A percentile compares a stretch with the other conserved stretches of the same genome.
phyloP scores from a whole-genome alignment of 192 early-diverging fungal genomes.

The Cladochytrium replicatum region DNA sequence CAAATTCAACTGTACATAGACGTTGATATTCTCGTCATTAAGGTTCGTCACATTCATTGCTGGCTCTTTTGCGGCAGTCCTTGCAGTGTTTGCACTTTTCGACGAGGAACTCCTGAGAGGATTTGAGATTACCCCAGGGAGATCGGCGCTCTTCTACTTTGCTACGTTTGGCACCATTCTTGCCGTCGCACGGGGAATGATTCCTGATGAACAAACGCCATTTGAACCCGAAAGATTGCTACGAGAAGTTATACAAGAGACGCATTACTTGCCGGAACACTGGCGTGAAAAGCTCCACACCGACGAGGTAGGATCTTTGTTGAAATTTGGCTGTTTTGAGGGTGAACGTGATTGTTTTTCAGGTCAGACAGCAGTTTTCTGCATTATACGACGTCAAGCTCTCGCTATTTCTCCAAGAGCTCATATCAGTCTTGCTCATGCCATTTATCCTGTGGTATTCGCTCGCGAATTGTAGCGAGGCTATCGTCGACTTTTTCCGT shows the following conservation, averaged over 20 bases:
- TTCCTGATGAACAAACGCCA: constrained; percentile 68
- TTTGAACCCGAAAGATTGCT: constrained; percentile 74
- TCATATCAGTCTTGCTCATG: constrained; percentile 67
- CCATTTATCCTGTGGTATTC: constrained; percentile 76
- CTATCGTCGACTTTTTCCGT: constrained; percentile 88
- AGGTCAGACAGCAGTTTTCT: constrained; percentile 71
- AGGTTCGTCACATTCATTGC: constrained; percentile 83
- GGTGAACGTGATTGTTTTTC: too few species aligned
- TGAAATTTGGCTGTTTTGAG: too few species aligned
- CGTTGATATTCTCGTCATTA: too few species aligned
- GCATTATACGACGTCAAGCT: constrained; percentile 73
- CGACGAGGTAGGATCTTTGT: constrained; percentile 42
- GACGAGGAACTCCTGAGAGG: constrained; percentile 80
- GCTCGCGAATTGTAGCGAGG: constrained; percentile 60
- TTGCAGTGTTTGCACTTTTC: constrained; percentile 69
- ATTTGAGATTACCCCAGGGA: constrained; percentile 82
- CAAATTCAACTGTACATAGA: too few species aligned
- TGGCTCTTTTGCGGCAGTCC: constrained; percentile 78
- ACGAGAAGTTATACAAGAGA: constrained; percentile 66
- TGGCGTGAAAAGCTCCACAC: constrained; percentile 82
- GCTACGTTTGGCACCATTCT: constrained; percentile 78
- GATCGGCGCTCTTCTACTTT: constrained; percentile 89
- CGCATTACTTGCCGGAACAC: constrained; percentile 79
- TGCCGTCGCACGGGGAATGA: constrained; percentile 67
- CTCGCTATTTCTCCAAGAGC: constrained; percentile 68